These are phyloP conservation scores for Chytridium lagenaria DNA, from an alignment of 371 early-diverging fungal genomes.

Conservation along the genomic window DNA sequence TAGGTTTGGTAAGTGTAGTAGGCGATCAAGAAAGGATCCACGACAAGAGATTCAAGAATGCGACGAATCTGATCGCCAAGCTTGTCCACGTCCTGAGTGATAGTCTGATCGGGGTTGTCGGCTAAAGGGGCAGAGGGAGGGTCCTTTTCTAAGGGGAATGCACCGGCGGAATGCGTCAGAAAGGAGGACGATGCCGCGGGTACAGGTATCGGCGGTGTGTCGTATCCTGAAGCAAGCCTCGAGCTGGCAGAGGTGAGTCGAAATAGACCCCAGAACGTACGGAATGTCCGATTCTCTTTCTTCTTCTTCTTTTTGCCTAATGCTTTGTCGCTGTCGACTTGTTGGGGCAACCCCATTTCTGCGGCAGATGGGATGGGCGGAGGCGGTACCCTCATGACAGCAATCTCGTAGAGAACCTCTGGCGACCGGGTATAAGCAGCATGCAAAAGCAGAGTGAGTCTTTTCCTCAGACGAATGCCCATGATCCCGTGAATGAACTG, in stretches of 20 bases:
- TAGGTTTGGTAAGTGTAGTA: conserved; percentile 80
- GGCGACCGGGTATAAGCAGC: conserved; percentile 28
- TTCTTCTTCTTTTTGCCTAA: too few relatives aligned
- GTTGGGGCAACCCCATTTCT: neutral
- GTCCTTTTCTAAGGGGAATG: too few relatives aligned
- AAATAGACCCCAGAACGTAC: neutral
- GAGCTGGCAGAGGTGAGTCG: neutral
- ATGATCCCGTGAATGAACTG: conserved; percentile 31
- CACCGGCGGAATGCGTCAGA: neutral
- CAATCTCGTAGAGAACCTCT: neutral
- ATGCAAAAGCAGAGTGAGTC: conserved; percentile 60
- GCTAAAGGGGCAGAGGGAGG: neutral
- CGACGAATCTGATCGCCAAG: conserved; percentile 66
- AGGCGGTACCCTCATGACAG: neutral
- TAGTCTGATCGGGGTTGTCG: conserved; percentile 81
- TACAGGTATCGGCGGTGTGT: neutral
- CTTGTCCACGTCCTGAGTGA: conserved; percentile 88
- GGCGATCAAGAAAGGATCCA: conserved; percentile 75
- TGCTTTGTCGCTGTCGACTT: too few relatives aligned
- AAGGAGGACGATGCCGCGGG: neutral
- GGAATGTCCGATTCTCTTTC: too few relatives aligned
- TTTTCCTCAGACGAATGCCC: conserved; percentile 29
- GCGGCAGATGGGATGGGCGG: neutral
- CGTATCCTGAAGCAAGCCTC: neutral
- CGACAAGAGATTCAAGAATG: conserved; percentile 70